Evolutionary conservation across 768 basidiomycete genomes (phyloP), one percentile per base, ranked within the genome.

Genomic region (Hypsizygus marmoreus): DNA sequence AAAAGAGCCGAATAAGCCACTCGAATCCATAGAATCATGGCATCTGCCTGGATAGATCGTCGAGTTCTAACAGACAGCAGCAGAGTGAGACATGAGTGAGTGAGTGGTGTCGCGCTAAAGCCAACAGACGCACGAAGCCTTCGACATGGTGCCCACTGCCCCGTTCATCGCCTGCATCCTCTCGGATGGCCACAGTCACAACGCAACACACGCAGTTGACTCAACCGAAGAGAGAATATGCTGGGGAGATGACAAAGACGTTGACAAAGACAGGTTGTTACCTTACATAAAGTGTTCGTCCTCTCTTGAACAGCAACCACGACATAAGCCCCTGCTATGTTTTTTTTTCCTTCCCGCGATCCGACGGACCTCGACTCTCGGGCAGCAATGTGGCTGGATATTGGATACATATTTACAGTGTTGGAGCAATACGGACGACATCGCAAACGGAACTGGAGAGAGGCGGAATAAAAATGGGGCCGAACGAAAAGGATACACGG

Each of bases 161-260:
- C n/a, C n/a, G n/a, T n/a, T n/a, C n/a, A n/a, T n/a, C n/a, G n/a
- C n/a, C n/a, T n/a, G n/a, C n/a, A n/a, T n/a, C n/a, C n/a, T n/a
- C n/a, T n/a, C n/a, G n/a, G n/a, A n/a, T n/a, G n/a, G n/a, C n/a
- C n/a, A n/a, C n/a, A n/a, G n/a, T n/a, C n/a, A n/a, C n/a, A n/a
- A n/a, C n/a, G n/a, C n/a, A n/a, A n/a, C n/a, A n/a, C n/a, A n/a
- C n/a, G n/a, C n/a, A n/a, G n/a, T n/a, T n/a, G n/a, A n/a, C n/a
- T n/a, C n/a, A n/a, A n/a, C n/a, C n/a, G n/a, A n/a, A n/a, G n/a
- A n/a, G n/a, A n/a, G n/a, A n/a, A n/a, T n/a, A n/a, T n/a, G n/a
- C n/a, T n/a, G n/a, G n/a, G n/a, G n/a, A 52, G 67, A 67, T 68
- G 68, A 71, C 69, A 69, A 69, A 71, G 68, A 71, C 55, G 60